Evolutionary conservation across 2,329 filamentous ascomycete genomes (phyloP), one percentile per base, ranked within the genome.

Genomic region (Colletotrichum falcatum): DNA sequence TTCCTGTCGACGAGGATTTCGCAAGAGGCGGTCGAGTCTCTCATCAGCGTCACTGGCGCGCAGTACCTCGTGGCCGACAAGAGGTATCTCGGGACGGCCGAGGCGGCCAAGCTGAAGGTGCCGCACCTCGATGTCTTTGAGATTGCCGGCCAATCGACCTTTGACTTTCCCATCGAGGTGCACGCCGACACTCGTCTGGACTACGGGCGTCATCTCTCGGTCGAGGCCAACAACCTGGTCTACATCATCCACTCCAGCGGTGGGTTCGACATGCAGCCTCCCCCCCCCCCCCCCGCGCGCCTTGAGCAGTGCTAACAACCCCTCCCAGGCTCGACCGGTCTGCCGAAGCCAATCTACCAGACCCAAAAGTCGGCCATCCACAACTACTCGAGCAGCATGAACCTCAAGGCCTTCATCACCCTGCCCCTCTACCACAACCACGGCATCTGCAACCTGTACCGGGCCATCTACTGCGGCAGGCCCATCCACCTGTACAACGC

Each of bases 291-390:
- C n/a, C n/a, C n/a, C n/a, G n/a, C 8, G 5, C 1, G 0, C 30
- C 30, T 79, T 5, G 74, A 77, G 28, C 1, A 0, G 3, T 14
- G 12, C 51, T 67, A 1, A 62, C n/a, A 0, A 7, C 30, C 20
- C 75, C 74, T 37, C 16, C 75, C 74, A 33, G 89, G 89, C 9
- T 89, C 86, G 0, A 90, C 90, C 0, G 89, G 89, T 0, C 80
- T 91, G 0, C 89, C 89, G 0, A 91, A 91, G 71, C 88, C 89
- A 0, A 90, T 91, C 55, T 88, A 84, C 68, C 85, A 89, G 59
- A 87, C 85, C 0, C 87, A 91, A 63, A 76, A 78, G 12, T 82
- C 84, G 16, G 84, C 83, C 8, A 77, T 90, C 11, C 80, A 81
- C 11, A 88, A 87, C 62, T 87, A 84, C 65, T 77, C 81, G 16